phyloP scores from a whole-genome alignment of 2,329 filamentous ascomycete species.

The Botrytis aclada region DNA sequence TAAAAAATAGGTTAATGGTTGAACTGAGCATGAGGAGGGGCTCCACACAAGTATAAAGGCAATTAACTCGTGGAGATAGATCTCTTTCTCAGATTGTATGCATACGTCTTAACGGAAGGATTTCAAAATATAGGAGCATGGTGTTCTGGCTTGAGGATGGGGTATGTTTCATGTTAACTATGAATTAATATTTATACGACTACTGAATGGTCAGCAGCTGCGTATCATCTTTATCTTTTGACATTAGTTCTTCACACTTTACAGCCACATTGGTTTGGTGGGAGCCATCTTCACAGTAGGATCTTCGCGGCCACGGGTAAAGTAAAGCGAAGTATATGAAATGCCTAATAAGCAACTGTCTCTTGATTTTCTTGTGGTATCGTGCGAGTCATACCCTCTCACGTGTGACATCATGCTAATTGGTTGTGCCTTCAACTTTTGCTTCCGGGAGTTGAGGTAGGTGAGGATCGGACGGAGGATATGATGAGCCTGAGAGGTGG shows the following conservation, averaged over 20 bases:
- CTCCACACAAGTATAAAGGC: not conserved
- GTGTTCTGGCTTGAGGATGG: constrained; percentile 9
- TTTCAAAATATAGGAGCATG: constrained; percentile 14
- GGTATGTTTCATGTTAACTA: constrained; percentile 21
- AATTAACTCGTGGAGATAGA: not conserved
- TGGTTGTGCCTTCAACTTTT: not conserved
- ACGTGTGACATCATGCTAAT: not conserved
- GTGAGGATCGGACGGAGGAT: not conserved
- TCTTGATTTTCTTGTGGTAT: not conserved
- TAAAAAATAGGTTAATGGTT: constrained; percentile 28
- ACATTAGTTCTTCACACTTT: not conserved
- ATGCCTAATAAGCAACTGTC: not conserved
- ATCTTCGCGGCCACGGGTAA: not conserved
- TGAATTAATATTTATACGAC: constrained; percentile 7
- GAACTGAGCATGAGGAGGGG: not conserved
- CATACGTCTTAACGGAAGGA: not conserved
- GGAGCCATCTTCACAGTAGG: rapidly evolving
- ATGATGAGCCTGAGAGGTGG: not conserved
- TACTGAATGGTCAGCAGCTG: constrained; percentile 7
- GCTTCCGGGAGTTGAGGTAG: rapidly evolving
- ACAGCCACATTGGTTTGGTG: not conserved
- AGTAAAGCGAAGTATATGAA: not conserved
- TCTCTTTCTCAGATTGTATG: not conserved
- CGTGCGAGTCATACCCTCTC: not conserved
- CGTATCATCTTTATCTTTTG: not conserved